A percentile compares a stretch with the other conserved stretches of the same genome.
Conservation (phyloP, 176 grass and related monocot species). For the Aegilops longissima region DNA sequence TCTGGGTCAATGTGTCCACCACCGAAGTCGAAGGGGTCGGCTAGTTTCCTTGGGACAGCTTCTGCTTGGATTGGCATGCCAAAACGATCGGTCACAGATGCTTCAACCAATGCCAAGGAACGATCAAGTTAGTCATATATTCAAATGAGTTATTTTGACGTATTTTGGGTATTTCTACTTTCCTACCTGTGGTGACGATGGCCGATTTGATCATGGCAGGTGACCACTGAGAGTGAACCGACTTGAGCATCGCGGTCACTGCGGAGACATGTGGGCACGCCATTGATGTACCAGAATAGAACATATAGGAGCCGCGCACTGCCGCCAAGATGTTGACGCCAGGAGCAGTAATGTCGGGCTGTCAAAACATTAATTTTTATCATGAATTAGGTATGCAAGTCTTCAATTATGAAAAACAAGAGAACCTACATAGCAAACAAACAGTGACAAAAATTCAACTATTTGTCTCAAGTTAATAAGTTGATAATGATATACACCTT, state of each 20-base stretch:
- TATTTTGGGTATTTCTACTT: background rate
- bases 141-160: background rate
- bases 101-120: background rate
- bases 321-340: constrained; percentile 11
- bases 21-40: too few species aligned
- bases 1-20: too few species aligned
- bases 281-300: background rate
- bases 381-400: too few species aligned
- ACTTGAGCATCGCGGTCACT: constrained; percentile 27
- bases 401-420: background rate
- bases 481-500: background rate
- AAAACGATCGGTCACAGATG: background rate
- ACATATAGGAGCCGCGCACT: background rate
- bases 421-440: background rate
- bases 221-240: background rate
- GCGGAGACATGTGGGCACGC: background rate
- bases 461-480: background rate
- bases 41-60: too few species aligned
- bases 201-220: background rate
- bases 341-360: constrained; percentile 27
- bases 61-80: constrained; percentile 4
- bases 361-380: background rate
- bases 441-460: background rate
- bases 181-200: background rate
- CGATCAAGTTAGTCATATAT: background rate